Evolutionary conservation across 148 eudicot genomes (phyloP).

Genomic region (Pouteria glomerata): DNA sequence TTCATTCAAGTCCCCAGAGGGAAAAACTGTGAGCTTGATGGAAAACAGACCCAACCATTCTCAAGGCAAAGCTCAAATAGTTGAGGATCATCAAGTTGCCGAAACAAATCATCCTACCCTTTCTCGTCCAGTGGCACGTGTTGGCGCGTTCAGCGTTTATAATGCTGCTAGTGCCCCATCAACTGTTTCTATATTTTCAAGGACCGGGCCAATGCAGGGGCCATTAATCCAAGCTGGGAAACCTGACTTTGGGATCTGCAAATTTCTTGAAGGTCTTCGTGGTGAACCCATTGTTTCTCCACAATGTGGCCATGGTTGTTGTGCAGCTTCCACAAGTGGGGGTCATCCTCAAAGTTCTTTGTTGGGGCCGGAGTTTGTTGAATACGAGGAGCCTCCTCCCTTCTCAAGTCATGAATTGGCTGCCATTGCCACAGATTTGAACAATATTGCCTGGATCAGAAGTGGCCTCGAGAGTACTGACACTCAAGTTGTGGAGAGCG

Average conservation of each 20-base stretch:
- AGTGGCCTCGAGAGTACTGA: slow-evolving; percentile 45
- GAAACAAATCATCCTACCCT: slow-evolving; percentile 19
- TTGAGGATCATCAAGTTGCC: slow-evolving; percentile 11
- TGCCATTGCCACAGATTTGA: slow-evolving; percentile 53
- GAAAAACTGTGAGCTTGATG: slow-evolving; percentile 31
- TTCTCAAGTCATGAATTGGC: slow-evolving; percentile 54
- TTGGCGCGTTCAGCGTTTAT: slow-evolving; percentile 46
- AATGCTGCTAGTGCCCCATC: slow-evolving; percentile 25
- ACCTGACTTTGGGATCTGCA: slow-evolving; percentile 34
- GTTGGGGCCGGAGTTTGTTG: slow-evolving; percentile 62
- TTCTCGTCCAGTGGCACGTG: slow-evolving; percentile 46
- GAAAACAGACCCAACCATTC: slow-evolving; percentile 21
- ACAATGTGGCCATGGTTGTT: slow-evolving; percentile 62
- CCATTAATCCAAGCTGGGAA: slow-evolving; percentile 20
- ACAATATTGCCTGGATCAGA: slow-evolving; percentile 56
- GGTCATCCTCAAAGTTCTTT: slow-evolving; percentile 23
- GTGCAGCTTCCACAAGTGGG: slow-evolving; percentile 14
- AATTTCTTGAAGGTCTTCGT: slow-evolving; percentile 37
- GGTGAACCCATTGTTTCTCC: slow-evolving; percentile 47
- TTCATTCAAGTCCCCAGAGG: slow-evolving; percentile 37
- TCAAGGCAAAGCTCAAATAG: slow-evolving; percentile 16
- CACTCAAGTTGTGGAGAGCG: slow-evolving; percentile 17
- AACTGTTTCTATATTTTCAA: slow-evolving; percentile 12
- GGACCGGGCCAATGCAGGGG: slow-evolving; percentile 14
- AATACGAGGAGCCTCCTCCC: slow-evolving; percentile 36